Percentiles rank a stretch among this genome's conserved stretches.
These are phyloP conservation scores for Betula pendula DNA, from an alignment of 306 rosid genomes.

Conservation along the genomic window DNA sequence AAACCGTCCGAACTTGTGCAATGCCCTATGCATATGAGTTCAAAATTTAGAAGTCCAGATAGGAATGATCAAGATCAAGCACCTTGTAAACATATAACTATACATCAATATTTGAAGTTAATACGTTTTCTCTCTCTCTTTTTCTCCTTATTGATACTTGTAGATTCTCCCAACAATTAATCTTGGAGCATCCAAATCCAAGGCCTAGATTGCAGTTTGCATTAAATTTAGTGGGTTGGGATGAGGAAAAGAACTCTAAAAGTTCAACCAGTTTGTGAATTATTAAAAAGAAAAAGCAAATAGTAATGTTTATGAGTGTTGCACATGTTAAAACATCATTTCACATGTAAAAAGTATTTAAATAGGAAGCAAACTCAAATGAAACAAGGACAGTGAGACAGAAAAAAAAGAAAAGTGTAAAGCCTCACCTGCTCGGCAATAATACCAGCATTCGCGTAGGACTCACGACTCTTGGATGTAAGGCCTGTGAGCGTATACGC, in stretches of 20 bases:
- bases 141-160: too few species aligned
- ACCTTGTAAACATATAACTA: neutral
- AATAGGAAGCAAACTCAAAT: too few species aligned
- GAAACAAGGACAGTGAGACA: too few species aligned
- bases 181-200: too few species aligned
- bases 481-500: slow-evolving; percentile 97
- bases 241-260: neutral
- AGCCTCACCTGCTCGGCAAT: slow-evolving; percentile 86
- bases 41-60: neutral
- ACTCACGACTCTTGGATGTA: slow-evolving; percentile 92
- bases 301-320: slow-evolving; percentile 26
- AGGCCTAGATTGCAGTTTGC: neutral
- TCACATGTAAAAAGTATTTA: slow-evolving; percentile 7
- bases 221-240: neutral
- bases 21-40: slow-evolving; percentile 55
- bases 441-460: slow-evolving; percentile 94
- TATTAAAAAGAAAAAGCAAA: slow-evolving; percentile 28
- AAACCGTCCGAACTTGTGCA: slow-evolving; percentile 95
- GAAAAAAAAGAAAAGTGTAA: neutral
- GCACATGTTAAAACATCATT: slow-evolving; percentile 47
- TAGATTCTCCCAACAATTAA: neutral
- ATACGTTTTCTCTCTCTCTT: neutral
- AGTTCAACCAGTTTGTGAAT: slow-evolving; percentile 7
- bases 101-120: neutral
- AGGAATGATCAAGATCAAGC: slow-evolving; percentile 2